Base-by-base conservation (phyloP, 2,329 filamentous ascomycete species). In the Paecilomyces niveus region DNA sequence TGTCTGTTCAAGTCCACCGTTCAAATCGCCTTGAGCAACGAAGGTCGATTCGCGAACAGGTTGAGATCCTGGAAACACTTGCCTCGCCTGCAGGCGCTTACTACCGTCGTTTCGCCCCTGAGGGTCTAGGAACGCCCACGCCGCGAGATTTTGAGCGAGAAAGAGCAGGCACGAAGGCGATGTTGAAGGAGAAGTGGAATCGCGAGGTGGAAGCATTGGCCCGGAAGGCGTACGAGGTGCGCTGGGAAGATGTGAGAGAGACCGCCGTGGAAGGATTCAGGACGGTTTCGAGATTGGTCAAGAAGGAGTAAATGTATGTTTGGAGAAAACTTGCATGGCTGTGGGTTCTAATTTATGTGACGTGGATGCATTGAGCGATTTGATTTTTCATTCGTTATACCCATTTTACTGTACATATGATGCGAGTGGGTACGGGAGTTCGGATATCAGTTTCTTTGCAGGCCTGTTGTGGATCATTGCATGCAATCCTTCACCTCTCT, bases 101-200 rank as follows among this genome's bases (percentile, higher is more conserved):
- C 58, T 70, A 73, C 59, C 69, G 72, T 35, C 67, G 67, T 13
- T 62, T 69, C 13, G 57, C 63, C 6, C 65, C 65, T 29, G 61
- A 59, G 32, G 11, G 45, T 18, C 21, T 54, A 54, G 22, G 39
- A 29, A 21, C 29, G 13, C 26, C 26, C 26, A 67, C 55, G 35
- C 58, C 18, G 8, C 31, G 35, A 49, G 54, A 45, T 13, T 22
- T 35, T 18, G 58, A 58, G 31, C 8, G 55, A 65, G 78, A 83
- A 64, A 78, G 82, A 61, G 79, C 81, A 29, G 80, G 80, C 54
- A 76, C 89, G 54, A 70, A 85, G 57, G 88, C 92, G 69, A 78
- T 84, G 35, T 80, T 87, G 66, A 93, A 93, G 78, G 87, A 89
- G 67, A 80, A 84, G 60, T 93, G 89, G 89, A 93, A 94, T 72